phyloP scores from a whole-genome alignment of 163 green algal species.

The Coccomyxa subellipsoidea region DNA sequence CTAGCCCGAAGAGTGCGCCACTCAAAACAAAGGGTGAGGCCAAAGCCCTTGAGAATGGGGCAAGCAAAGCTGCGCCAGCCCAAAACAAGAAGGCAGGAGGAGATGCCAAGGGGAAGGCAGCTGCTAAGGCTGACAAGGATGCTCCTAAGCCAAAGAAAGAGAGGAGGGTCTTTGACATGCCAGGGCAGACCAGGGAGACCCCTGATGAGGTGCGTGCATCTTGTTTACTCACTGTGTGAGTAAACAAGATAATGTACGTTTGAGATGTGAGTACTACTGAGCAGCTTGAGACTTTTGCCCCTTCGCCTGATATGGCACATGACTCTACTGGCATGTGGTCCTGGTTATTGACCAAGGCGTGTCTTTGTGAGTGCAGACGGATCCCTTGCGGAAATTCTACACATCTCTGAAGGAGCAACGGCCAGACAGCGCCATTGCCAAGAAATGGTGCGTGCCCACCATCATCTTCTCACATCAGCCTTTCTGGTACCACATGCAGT shows the following conservation, averaged over 20 bases:
- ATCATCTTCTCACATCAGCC: neutral
- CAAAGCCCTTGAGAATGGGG: neutral
- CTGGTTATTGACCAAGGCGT: neutral
- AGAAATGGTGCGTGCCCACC: slow-evolving; percentile 52
- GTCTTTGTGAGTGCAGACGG: slow-evolving; percentile 34
- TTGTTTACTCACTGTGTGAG: neutral
- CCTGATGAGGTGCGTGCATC: slow-evolving; percentile 46
- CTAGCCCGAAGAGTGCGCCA: neutral
- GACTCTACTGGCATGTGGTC: neutral
- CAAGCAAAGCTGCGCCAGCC: neutral
- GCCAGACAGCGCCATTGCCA: slow-evolving; percentile 70
- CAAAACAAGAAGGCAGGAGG: neutral
- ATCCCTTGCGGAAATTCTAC: slow-evolving; percentile 70
- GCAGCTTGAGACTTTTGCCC: no score
- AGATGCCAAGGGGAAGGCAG: neutral
- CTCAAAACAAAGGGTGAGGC: neutral
- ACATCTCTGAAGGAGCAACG: slow-evolving; percentile 60
- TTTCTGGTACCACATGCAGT: neutral
- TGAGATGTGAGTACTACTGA: no score
- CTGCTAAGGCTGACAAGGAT: neutral
- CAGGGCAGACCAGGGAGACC: slow-evolving; percentile 64
- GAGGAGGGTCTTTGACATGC: slow-evolving; percentile 64
- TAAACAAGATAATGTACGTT: no score
- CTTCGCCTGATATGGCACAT: neutral
- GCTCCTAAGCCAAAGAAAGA: slow-evolving; percentile 22